Evolutionary conservation across 805 yeast species (phyloP), one percentile per base, ranked within the genome.

Genomic region (Monosporozyma aerobia): DNA sequence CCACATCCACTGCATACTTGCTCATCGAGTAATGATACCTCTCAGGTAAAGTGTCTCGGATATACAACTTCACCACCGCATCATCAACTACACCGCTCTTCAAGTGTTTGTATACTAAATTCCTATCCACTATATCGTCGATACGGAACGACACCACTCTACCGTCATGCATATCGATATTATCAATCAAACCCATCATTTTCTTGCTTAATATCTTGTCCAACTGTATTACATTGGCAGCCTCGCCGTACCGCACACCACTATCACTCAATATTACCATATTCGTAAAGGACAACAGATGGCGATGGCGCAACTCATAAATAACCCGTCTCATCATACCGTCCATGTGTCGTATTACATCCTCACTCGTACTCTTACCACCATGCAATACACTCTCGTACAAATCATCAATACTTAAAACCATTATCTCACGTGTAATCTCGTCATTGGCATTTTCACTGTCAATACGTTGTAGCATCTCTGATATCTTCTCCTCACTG

Each of bases 241-340:
- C n/a, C 13, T 30, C 33, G 3, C 19, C 30, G 29, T 27, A 5
- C 29, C 22, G 9, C 92, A 0, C 95, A 84, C 97, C 97, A 65
- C 90, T 97, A 66, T 90, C 97, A 46, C 96, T 87, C 3, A 90
- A 85, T 44, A 90, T 71, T 0, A 92, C 69, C 22, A 90, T 69
- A 64, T 92, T 90, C 19, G 85, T 86, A 44, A 88, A 75, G 23
- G 81, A 74, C 0, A 77, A 69, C 54, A 89, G 69, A 57, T 85
- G 82, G 52, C 96, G 73, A 19, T 64, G 61, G 0, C 62, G 54
- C 22, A 90, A 59, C 8, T 78, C 83, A 27, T 68, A 56, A 14
- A 75, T 70, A 41, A 88, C 53, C 5, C 71, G 63, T 14, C 74
- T 76, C 13, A 92, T 67, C 56, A 84, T 83, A 13, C 66, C 62